phyloP scores from a whole-genome alignment of 345 rosid species.

The Carallia brachiata region DNA sequence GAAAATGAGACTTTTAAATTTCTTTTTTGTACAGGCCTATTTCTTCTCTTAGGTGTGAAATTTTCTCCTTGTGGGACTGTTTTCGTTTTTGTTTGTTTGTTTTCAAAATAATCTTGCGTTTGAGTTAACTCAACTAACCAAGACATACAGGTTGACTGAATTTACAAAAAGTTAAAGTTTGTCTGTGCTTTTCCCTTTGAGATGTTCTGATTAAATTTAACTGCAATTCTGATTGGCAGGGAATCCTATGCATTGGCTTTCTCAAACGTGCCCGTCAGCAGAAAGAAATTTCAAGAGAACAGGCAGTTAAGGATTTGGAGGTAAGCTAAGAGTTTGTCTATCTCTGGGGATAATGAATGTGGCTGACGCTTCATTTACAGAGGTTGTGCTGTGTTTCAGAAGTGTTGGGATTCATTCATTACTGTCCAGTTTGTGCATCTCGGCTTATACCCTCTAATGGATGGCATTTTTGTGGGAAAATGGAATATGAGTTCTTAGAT shows the following conservation, averaged over 20 bases:
- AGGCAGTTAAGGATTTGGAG: constrained; percentile 82
- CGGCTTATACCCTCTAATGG: not conserved
- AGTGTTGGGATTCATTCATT: too few relatives aligned
- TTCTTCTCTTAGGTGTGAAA: not conserved
- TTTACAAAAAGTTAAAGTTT: not conserved
- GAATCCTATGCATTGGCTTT: constrained; percentile 83
- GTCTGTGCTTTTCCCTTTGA: not conserved
- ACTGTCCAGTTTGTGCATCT: not conserved
- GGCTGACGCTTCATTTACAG: not conserved
- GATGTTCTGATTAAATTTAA: not conserved
- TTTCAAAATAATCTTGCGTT: not conserved
- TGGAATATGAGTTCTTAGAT: not conserved
- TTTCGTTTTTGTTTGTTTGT: not conserved
- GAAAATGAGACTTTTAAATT: not conserved
- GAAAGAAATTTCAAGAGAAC: constrained; percentile 71
- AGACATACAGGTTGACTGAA: not conserved
- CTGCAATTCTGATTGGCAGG: constrained; percentile 41
- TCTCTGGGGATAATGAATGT: constrained; percentile 5
- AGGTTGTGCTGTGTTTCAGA: not conserved
- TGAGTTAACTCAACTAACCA: not conserved
- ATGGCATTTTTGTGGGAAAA: not conserved
- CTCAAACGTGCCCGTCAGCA: constrained; percentile 72
- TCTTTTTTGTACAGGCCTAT: constrained; percentile 1
- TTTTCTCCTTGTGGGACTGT: not conserved
- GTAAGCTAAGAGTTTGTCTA: constrained; percentile 34